Evolutionary conservation across 257 asterid genomes (phyloP).

Genomic region (Striga asiatica): DNA sequence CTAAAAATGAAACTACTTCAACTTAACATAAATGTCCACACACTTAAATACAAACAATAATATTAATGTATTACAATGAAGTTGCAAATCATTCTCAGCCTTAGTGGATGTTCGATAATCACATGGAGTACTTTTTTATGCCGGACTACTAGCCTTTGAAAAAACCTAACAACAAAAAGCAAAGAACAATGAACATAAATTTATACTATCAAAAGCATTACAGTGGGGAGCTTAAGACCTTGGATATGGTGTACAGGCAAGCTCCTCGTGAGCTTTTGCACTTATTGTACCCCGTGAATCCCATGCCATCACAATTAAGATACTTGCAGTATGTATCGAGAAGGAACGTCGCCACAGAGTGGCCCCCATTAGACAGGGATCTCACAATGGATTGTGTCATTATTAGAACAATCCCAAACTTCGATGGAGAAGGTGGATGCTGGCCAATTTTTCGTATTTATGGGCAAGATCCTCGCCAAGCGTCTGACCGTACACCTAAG

Average conservation of each 20-base stretch:
- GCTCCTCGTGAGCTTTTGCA: conserved; percentile 88
- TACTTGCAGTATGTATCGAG: conserved; percentile 82
- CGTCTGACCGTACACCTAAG: conserved; percentile 63
- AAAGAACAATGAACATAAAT: too few species aligned
- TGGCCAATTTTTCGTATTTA: conserved; percentile 80
- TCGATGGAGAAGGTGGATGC: conserved; percentile 79
- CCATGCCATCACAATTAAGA: conserved; percentile 87
- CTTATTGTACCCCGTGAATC: conserved; percentile 70
- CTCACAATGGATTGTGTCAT: conserved; percentile 81
- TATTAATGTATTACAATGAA: too few species aligned
- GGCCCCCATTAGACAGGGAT: conserved; percentile 94
- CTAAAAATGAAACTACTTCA: too few species aligned
- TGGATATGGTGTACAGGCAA: conserved; percentile 90
- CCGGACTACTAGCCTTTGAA: too few species aligned
- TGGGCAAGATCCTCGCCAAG: conserved; percentile 67
- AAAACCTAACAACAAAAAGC: too few species aligned
- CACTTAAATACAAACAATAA: too few species aligned
- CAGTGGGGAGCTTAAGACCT: conserved; percentile 77
- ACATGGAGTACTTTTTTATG: too few species aligned
- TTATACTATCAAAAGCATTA: conserved; percentile 68
- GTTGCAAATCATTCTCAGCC: too few species aligned
- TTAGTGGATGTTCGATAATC: too few species aligned
- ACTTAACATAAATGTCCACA: too few species aligned
- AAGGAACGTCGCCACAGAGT: conserved; percentile 73
- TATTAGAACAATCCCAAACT: conserved; percentile 74